Percentiles rank a stretch among this genome's conserved stretches.
Conservation (phyloP, 352 stramenopile species). For the Pythium aquatile region DNA sequence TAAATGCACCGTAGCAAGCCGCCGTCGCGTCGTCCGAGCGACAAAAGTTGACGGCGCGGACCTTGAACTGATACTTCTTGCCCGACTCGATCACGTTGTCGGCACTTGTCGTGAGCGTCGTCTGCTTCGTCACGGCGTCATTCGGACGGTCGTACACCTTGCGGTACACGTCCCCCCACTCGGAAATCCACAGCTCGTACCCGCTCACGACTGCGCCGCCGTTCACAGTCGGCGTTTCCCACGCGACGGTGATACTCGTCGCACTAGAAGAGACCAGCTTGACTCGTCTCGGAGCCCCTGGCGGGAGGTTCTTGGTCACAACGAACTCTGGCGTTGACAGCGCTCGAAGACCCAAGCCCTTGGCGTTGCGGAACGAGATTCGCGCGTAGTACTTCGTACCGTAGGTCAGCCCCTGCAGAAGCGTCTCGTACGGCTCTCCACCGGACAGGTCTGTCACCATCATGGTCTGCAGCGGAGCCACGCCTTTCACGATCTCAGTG, state of each 20-base stretch:
- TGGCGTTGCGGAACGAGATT: constrained; percentile 86
- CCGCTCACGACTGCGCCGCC: constrained; percentile 91
- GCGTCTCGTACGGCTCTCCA: constrained; percentile 61
- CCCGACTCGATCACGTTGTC: constrained; percentile 91
- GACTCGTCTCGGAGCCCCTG: constrained; percentile 84
- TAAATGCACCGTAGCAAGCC: constrained; percentile 91
- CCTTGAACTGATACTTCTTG: constrained; percentile 92
- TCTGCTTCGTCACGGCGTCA: constrained; percentile 57
- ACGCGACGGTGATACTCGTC: constrained; percentile 91
- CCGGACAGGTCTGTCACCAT: constrained; percentile 79
- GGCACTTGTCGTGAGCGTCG: constrained; percentile 69
- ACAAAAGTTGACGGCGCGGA: constrained; percentile 95
- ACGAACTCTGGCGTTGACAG: constrained; percentile 75
- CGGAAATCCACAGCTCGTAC: constrained; percentile 96
- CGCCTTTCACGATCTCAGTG: constrained; percentile 54
- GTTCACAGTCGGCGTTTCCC: constrained; percentile 88
- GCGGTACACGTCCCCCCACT: constrained; percentile 87
- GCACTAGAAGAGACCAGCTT: constrained; percentile 85
- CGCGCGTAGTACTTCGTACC: constrained; percentile 91
- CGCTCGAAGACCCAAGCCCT: constrained; percentile 77
- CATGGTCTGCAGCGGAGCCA: constrained; percentile 37
- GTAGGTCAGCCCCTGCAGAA: constrained; percentile 71
- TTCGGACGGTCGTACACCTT: constrained; percentile 95
- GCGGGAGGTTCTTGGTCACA: constrained; percentile 86
- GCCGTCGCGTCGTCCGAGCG: constrained; percentile 57